phyloP scores from a whole-genome alignment of 2,329 filamentous ascomycete species.

The Colletotrichum acutatum region DNA sequence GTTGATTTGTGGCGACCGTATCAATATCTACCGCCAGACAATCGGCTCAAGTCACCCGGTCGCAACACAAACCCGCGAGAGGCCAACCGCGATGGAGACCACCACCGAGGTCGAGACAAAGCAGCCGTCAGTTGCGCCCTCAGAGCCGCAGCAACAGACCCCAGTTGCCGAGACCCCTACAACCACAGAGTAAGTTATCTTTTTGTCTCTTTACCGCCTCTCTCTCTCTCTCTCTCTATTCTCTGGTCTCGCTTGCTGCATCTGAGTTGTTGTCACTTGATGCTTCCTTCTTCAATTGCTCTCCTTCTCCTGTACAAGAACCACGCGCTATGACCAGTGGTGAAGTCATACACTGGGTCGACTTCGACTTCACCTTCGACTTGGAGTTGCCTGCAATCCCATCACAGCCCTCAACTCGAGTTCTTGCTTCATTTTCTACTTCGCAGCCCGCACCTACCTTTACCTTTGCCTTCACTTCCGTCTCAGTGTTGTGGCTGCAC shows the following conservation, averaged over 20 bases:
- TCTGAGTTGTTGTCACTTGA: background rate
- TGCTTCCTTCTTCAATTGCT: background rate
- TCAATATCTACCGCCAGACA: background rate
- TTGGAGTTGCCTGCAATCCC: background rate
- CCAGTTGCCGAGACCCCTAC: slow-evolving; percentile 26
- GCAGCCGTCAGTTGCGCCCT: slow-evolving; percentile 32
- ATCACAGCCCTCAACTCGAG: background rate
- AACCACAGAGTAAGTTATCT: slow-evolving; percentile 27
- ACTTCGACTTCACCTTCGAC: too few species aligned
- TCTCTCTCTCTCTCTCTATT: background rate
- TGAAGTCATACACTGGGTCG: slow-evolving; percentile 29
- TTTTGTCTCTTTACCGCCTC: background rate
- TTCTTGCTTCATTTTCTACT: background rate
- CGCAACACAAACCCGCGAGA: background rate
- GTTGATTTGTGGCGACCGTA: background rate
- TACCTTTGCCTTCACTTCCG: background rate
- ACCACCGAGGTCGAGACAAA: slow-evolving; percentile 30
- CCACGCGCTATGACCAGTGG: slow-evolving; percentile 20
- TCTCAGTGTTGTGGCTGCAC: background rate
- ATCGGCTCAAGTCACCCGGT: slow-evolving; percentile 9
- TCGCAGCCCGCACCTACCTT: background rate
- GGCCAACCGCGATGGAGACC: slow-evolving; percentile 24
- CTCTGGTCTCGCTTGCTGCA: background rate
- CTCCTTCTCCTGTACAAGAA: background rate
- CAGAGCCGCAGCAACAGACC: slow-evolving; percentile 26